phyloP scores from a whole-genome alignment of 2,329 filamentous ascomycete genomes.

The Sporothrix mexicana region DNA sequence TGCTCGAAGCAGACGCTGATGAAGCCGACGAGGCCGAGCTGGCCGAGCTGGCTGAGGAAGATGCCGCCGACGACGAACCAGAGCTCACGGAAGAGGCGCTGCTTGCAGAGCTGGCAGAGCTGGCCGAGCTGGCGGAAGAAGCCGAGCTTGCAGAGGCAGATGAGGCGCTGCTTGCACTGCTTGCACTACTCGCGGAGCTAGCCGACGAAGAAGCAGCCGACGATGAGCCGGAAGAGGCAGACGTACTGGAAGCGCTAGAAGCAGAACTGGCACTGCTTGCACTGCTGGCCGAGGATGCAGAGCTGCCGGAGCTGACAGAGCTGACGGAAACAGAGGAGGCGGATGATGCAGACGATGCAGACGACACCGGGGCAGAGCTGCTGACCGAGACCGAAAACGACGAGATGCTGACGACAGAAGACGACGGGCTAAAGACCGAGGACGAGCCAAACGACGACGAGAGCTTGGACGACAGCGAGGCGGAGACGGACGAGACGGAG shows the following conservation, averaged over 20 bases:
- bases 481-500: background rate
- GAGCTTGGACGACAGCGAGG: background rate
- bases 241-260: background rate
- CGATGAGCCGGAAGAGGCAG: background rate
- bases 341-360: background rate
- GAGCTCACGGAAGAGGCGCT: background rate
- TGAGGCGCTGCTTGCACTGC: background rate
- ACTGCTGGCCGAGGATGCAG: background rate
- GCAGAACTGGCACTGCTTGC: background rate
- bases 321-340: background rate
- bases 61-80: background rate
- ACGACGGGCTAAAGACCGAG: background rate
- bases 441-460: background rate
- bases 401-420: slow-evolving; percentile 5
- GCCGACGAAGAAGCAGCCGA: background rate
- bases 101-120: background rate
- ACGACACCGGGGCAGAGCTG: background rate
- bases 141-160: background rate
- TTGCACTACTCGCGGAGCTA: too few species aligned
- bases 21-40: background rate
- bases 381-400: background rate
- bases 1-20: background rate
- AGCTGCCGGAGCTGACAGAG: background rate
- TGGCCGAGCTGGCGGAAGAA: background rate
- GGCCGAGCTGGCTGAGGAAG: background rate